phyloP scores from a whole-genome alignment of 805 yeast species.

The Maudiozyma barnettii region DNA sequence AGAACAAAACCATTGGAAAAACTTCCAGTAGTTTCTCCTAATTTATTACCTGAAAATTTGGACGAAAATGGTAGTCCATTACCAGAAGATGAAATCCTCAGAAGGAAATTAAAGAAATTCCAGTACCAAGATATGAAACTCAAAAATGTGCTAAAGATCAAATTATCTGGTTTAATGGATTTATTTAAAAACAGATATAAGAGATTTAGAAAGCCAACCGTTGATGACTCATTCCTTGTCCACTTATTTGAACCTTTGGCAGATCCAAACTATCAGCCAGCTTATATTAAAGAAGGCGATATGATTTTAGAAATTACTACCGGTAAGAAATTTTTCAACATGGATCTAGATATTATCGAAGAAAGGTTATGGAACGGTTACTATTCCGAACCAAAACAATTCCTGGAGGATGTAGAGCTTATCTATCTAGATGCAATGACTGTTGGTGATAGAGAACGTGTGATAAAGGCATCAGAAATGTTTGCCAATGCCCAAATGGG shows the following conservation, averaged over 20 bases:
- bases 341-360: slow-evolving; percentile 89
- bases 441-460: slow-evolving; percentile 74
- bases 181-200: slow-evolving; percentile 78
- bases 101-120: slow-evolving; percentile 37
- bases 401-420: slow-evolving; percentile 72
- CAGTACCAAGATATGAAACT: slow-evolving; percentile 65
- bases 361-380: slow-evolving; percentile 96
- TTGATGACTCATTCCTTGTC: slow-evolving; percentile 64
- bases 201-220: slow-evolving; percentile 80
- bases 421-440: slow-evolving; percentile 70
- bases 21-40: slow-evolving; percentile 30
- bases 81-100: slow-evolving; percentile 28
- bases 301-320: slow-evolving; percentile 76
- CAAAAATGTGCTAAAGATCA: slow-evolving; percentile 77
- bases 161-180: slow-evolving; percentile 82
- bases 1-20: slow-evolving; percentile 33
- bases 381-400: slow-evolving; percentile 88
- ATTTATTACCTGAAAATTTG: slow-evolving; percentile 6
- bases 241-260: slow-evolving; percentile 65
- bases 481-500: slow-evolving; percentile 93
- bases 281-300: slow-evolving; percentile 48
- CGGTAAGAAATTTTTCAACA: slow-evolving; percentile 66
- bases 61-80: slow-evolving; percentile 26
- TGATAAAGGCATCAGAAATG: slow-evolving; percentile 84
- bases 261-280: slow-evolving; percentile 31